Evolutionary conservation across 371 early-diverging fungal genomes (phyloP).

Genomic region (Saksenaea vasiformis): DNA sequence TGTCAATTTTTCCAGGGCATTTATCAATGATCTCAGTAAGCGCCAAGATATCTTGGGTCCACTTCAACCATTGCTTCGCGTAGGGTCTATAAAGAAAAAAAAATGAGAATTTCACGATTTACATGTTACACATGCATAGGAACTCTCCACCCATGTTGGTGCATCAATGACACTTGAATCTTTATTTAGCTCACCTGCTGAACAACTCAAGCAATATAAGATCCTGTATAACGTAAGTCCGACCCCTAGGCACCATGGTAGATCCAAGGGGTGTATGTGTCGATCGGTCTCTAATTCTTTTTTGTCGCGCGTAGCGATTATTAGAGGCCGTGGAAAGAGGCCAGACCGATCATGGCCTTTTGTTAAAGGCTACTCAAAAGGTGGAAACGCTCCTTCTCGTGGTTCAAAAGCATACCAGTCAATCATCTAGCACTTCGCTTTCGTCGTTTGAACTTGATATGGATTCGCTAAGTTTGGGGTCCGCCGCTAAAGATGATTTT

Average conservation of each 20-base stretch:
- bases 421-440: slow-evolving; percentile 1
- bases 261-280: not conserved
- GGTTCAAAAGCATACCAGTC: slow-evolving; percentile 18
- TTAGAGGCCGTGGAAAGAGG: slow-evolving; percentile 43
- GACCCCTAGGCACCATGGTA: slow-evolving; percentile 3
- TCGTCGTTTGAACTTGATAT: not conserved
- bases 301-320: slow-evolving; percentile 29
- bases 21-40: slow-evolving; percentile 36
- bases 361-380: slow-evolving; percentile 36
- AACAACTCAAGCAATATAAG: slow-evolving; percentile 53
- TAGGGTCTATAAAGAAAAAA: slow-evolving; percentile 7
- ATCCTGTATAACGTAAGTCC: slow-evolving; percentile 44
- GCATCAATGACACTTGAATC: slow-evolving; percentile 40
- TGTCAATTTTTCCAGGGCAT: slow-evolving; percentile 44
- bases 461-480: not conserved
- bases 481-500: not conserved
- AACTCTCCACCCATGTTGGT: slow-evolving; percentile 26
- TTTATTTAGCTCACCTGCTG: slow-evolving; percentile 47
- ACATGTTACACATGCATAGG: slow-evolving; percentile 10
- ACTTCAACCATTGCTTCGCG: slow-evolving; percentile 27
- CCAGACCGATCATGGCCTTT: slow-evolving; percentile 37
- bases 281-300: not conserved
- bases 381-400: slow-evolving; percentile 40
- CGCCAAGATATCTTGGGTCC: slow-evolving; percentile 37
- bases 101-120: too few species aligned